Evolutionary conservation across 1,139 yeast genomes (phyloP), one percentile per base, ranked within the genome.

Genomic region (Protomyces lactucae-debilis): DNA sequence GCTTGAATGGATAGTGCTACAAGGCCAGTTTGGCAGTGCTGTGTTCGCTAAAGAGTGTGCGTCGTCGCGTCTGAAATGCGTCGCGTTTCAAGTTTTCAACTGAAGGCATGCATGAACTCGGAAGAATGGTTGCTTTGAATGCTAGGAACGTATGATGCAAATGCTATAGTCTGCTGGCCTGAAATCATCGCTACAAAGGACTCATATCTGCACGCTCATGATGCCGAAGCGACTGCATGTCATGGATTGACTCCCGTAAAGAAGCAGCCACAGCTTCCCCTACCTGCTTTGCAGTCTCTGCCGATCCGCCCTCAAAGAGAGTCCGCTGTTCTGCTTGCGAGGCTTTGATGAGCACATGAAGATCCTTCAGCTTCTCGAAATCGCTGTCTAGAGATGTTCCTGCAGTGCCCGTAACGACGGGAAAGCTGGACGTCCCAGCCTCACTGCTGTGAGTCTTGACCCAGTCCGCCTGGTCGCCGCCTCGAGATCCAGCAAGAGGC

Each of bases 391-490:
- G 2, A 6, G 43, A 48, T 16, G 25, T 43, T 6, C 40, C 25
- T 14, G 40, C 40, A 57, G 35, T 25, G 12, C 37, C 12, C 48
- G 36, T 14, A 51, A 23, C 25, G 52, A 55, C 4, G 21, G 28
- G 40, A 48, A 16, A 21, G 40, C 21, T 51, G 52, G 52, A 46
- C 14, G 39, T 18, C 39, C 46, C 43, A 51, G 55, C 18, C 52
- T 48, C n/a, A n/a, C 3, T 35, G 39, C 45, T 51, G 40, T 52
- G 48, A 5, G 48, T 21, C 52, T 28, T 39, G n/a, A 52, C 48
- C 63, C 63, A 59, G 5, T 56, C 57, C 36, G 43, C 52, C 23
- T 39, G 57, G n/a, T 51, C 52, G 23, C 54, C 63, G 28, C 36
- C 37, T 10, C 21, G 28, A 6, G 46, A 25, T 16, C 56, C 25